A percentile compares a stretch with the other conserved stretches of the same genome.
Evolutionary conservation across 1,284 basidiomycete species (phyloP).

Genomic region (Apiotrichum sp.): DNA sequence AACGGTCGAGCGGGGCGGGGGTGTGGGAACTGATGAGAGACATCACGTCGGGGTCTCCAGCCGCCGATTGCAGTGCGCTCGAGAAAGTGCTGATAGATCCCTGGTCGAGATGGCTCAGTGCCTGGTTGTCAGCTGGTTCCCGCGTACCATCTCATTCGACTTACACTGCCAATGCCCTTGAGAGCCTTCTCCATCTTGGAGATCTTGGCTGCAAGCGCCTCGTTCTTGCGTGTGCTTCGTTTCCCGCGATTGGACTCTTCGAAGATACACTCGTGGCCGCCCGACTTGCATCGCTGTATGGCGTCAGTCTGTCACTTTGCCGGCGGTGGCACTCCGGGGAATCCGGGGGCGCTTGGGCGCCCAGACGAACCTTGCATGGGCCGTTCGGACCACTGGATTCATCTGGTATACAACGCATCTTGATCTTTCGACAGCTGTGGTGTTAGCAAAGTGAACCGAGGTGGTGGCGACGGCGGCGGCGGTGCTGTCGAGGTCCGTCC

Average conservation of each 20-base stretch:
- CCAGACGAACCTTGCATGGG: conserved; percentile 63
- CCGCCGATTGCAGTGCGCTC: conserved; percentile 31
- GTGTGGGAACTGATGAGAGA: conserved; percentile 71
- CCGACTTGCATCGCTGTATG: conserved; percentile 52
- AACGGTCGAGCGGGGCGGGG: conserved; percentile 30
- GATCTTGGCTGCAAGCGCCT: conserved; percentile 77
- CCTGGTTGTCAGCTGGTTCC: conserved; percentile 18
- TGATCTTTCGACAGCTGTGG: conserved; percentile 71
- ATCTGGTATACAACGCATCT: conserved; percentile 97
- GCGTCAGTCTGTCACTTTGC: background rate
- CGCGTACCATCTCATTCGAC: conserved; percentile 1
- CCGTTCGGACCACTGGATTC: conserved; percentile 59
- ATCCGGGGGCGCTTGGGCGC: conserved; percentile 2
- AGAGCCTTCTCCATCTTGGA: conserved; percentile 88
- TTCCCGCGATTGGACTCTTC: conserved; percentile 92
- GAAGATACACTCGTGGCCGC: conserved; percentile 86
- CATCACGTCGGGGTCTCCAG: conserved; percentile 59
- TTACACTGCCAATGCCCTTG: conserved; percentile 50
- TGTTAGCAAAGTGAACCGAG: background rate
- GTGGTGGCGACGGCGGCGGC: too few relatives aligned
- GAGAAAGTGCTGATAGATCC: conserved; percentile 52
- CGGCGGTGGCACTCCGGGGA: background rate
- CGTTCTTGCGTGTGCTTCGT: conserved; percentile 77
- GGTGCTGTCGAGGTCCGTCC: too few relatives aligned
- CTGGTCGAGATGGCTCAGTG: conserved; percentile 63